Evolutionary conservation across 192 early-diverging fungal genomes (phyloP), one percentile per base, ranked within the genome.

Genomic region (Coemansia sp.): DNA sequence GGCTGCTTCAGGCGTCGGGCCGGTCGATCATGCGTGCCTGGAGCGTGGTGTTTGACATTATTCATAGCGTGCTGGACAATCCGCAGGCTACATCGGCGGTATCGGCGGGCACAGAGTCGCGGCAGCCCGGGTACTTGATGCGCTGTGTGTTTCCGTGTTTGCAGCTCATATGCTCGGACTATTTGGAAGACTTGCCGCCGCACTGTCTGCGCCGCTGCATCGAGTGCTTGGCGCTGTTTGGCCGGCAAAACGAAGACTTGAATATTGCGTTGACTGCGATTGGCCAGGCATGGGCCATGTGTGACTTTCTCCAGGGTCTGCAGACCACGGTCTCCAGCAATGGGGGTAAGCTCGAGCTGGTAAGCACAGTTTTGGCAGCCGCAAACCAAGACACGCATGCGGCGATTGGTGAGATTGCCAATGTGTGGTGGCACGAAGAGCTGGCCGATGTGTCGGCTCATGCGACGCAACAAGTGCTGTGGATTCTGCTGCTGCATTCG

Each of bases 131-230:
- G 6, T 60, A 52, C 11, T 69, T 92, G 47, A 88, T 96, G 63
- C 85, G 91, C 9, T 78, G 90, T 49, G 94, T 92, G 9, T 99
- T 99, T 63, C 89, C 94, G 4, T 95, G 90, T 47, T 60, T 99
- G 56, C 95, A 99, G 68, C 75, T 99, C 14, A 92, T 99, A 23
- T 98, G 95, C 72, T 92, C 91, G 1, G 97, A 99, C 69, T 97
- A 97, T 63, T 63, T 99, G 45, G 84, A 91, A 6, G 82, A 91
- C 5, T 70, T 97, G 66, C 81, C 83, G 14, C 90, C 95, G 3
- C 75, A 75, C 7, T 87, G 90, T 48, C 67, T 99, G 45, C 84
- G 87, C 14, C 85, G 88, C 38, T 94, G 93, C 63, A 93, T 97
- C 58, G 84, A 90, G 53, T 88, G 90, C 0, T 62, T 98, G 24